Conservation (phyloP, 2,329 filamentous ascomycete genomes). For the Scleromitrula shiraiana region DNA sequence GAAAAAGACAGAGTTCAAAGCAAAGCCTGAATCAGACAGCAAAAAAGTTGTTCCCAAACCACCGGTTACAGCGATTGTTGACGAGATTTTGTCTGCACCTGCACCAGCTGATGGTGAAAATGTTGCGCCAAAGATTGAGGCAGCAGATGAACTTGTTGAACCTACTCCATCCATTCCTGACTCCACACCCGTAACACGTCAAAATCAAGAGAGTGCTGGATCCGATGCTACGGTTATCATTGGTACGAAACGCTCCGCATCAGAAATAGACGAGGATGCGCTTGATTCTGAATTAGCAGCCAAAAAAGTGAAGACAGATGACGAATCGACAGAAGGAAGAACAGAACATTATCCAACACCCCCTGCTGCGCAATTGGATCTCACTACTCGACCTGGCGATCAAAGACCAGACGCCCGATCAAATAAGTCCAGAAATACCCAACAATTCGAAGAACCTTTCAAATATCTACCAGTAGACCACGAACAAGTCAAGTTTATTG, state of each 20-base stretch:
- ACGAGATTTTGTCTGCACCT: conserved; percentile 32
- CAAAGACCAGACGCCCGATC: conserved; percentile 15
- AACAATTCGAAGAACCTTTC: conserved; percentile 77
- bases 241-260: conserved; percentile 31
- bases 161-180: conserved; percentile 20
- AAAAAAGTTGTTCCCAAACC: conserved; percentile 40
- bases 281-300: conserved; percentile 19
- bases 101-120: conserved; percentile 26
- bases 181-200: conserved; percentile 23
- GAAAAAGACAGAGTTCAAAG: conserved; percentile 80
- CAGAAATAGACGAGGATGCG: conserved; percentile 25
- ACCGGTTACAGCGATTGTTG: conserved; percentile 32
- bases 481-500: conserved; percentile 68
- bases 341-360: conserved; percentile 30
- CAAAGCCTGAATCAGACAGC: conserved; percentile 57
- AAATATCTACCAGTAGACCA: conserved; percentile 76
- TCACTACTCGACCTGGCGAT: conserved; percentile 22
- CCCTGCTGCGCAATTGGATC: conserved; percentile 27
- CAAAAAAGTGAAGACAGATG: conserved; percentile 40
- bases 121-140: conserved; percentile 27
- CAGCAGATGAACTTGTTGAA: conserved; percentile 23
- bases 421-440: conserved; percentile 27
- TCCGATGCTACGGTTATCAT: conserved; percentile 17
- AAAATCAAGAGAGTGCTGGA: conserved; percentile 27
- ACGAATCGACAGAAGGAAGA: conserved; percentile 18